A percentile compares a stretch with the other conserved stretches of the same genome.
These are phyloP conservation scores for Penicillium rolfsii DNA, from an alignment of 2,329 filamentous ascomycete genomes.

Conservation along the genomic window DNA sequence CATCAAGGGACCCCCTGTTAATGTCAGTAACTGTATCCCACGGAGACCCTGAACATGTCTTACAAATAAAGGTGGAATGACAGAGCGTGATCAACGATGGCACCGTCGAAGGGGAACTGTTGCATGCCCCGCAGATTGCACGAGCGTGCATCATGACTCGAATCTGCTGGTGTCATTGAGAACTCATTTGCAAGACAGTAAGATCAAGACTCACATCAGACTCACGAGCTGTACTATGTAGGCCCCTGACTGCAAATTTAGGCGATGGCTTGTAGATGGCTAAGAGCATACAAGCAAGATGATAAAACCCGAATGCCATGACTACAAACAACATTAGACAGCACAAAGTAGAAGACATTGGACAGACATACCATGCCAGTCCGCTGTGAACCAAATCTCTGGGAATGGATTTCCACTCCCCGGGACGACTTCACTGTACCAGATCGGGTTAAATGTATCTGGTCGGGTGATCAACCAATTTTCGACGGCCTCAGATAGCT, in stretches of 20 bases:
- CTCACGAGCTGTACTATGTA: constrained; percentile 9
- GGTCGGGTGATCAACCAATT: constrained; percentile 12
- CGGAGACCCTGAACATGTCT: background rate
- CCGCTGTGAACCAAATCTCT: constrained; percentile 15
- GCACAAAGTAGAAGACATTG: constrained; percentile 1
- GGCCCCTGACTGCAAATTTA: constrained; percentile 13
- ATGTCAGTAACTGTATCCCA: constrained; percentile 9
- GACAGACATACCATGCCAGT: constrained; percentile 16
- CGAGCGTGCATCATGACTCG: constrained; percentile 17
- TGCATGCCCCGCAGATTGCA: constrained; percentile 18
- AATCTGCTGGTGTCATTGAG: constrained; percentile 8
- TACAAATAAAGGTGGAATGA: constrained; percentile 20
- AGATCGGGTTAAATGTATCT: constrained; percentile 14
- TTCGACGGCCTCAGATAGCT: constrained; percentile 12
- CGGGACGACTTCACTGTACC: constrained; percentile 10
- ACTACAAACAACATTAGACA: constrained; percentile 5
- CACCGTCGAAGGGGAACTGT: constrained; percentile 18
- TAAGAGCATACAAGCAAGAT: constrained; percentile 19
- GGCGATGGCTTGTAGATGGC: constrained; percentile 17
- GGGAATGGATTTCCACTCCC: constrained; percentile 14
- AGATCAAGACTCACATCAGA: constrained; percentile 12
- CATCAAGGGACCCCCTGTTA: constrained; percentile 14
- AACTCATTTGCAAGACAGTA: constrained; percentile 2
- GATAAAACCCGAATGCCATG: constrained; percentile 18
- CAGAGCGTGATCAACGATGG: constrained; percentile 19